Percentiles rank a stretch among this genome's conserved stretches.
These are phyloP conservation scores for Penicillium coprophilum DNA, from an alignment of 495 filamentous ascomycete genomes.

Conservation along the genomic window DNA sequence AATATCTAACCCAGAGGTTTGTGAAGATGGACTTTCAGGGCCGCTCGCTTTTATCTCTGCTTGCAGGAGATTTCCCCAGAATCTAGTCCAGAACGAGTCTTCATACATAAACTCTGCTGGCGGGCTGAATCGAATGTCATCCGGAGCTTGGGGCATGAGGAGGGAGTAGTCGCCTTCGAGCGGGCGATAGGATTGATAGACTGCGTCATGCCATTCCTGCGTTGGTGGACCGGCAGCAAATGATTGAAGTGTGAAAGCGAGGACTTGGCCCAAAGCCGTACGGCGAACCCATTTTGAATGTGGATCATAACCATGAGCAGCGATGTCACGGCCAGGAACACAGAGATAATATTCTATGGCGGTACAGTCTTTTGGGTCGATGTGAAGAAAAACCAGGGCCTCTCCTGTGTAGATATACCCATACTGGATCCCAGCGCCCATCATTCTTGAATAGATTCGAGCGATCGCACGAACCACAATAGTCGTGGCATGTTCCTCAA, in stretches of 20 bases:
- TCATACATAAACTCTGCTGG: background rate
- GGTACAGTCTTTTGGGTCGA: conserved; percentile 33
- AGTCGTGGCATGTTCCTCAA: background rate
- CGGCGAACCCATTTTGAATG: conserved; percentile 33
- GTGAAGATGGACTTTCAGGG: background rate
- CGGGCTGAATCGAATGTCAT: background rate
- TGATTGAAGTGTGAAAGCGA: conserved; percentile 48
- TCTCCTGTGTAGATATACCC: conserved; percentile 47
- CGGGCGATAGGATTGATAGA: background rate
- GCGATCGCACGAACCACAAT: conserved; percentile 36
- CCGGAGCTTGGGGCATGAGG: background rate
- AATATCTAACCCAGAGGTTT: conserved; percentile 16
- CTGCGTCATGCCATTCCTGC: conserved; percentile 39
- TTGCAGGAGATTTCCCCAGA: background rate
- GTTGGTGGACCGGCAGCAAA: conserved; percentile 34
- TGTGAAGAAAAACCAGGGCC: conserved; percentile 44
- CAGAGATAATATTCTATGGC: conserved; percentile 31
- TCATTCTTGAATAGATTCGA: conserved; percentile 48
- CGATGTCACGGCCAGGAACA: conserved; percentile 34
- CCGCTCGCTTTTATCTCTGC: too few species aligned
- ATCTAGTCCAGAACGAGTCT: background rate
- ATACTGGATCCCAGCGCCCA: conserved; percentile 36
- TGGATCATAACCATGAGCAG: conserved; percentile 8
- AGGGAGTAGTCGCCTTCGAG: background rate
- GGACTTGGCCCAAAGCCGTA: conserved; percentile 47